Evolutionary conservation across 345 rosid genomes (phyloP).

Genomic region (Syzygium jambos): DNA sequence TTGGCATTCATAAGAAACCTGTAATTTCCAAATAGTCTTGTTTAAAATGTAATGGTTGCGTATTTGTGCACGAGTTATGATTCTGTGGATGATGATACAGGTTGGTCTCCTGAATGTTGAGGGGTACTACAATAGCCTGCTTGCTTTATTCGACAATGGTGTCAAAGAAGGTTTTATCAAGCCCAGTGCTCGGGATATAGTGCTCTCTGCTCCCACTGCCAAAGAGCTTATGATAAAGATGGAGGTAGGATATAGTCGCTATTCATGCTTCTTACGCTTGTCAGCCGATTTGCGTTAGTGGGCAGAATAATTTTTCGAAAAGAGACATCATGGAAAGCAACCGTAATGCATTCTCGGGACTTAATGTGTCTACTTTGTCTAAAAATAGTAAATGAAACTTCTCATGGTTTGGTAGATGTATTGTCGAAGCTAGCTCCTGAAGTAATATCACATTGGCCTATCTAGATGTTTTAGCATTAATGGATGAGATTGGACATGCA

Average conservation of each 20-base stretch:
- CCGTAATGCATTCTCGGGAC: neutral
- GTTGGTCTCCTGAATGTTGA: slow-evolving; percentile 92
- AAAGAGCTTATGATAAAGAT: slow-evolving; percentile 76
- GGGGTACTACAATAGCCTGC: slow-evolving; percentile 80
- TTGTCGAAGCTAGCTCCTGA: neutral
- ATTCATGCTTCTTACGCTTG: neutral
- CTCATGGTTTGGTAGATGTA: neutral
- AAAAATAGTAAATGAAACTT: neutral
- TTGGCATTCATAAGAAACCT: slow-evolving; percentile 90
- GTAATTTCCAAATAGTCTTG: slow-evolving; percentile 29
- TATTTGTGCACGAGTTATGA: neutral
- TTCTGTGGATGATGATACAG: slow-evolving; percentile 20
- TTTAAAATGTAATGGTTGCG: neutral
- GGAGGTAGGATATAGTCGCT: slow-evolving; percentile 53
- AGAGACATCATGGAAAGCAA: neutral
- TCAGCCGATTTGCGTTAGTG: neutral
- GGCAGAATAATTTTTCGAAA: neutral
- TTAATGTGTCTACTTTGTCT: neutral
- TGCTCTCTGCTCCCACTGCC: slow-evolving; percentile 82
- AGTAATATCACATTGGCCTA: neutral
- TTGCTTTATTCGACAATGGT: slow-evolving; percentile 78
- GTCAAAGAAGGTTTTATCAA: slow-evolving; percentile 94
- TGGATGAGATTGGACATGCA: neutral
- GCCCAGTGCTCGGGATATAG: slow-evolving; percentile 70
- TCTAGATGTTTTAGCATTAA: neutral